phyloP scores from a whole-genome alignment of 306 rosid species.

The Prunus mira region DNA sequence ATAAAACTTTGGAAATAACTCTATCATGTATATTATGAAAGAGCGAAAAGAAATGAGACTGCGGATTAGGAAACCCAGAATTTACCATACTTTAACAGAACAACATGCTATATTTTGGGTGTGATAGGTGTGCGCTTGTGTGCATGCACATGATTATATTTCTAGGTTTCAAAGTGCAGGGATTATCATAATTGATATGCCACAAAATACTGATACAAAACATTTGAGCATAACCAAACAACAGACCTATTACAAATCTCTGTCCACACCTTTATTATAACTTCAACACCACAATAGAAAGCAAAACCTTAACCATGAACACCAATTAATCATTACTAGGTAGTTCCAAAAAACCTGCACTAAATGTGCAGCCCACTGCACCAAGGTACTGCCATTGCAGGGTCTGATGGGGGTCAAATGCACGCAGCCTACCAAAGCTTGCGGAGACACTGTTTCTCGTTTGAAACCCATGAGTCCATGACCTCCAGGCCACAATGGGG shows the following conservation, averaged over 20 bases:
- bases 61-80: neutral
- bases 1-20: constrained; percentile 28
- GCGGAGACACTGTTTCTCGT: neutral
- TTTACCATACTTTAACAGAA: neutral
- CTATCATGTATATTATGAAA: neutral
- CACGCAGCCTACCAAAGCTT: neutral
- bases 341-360: neutral
- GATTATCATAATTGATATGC: neutral
- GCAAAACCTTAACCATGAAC: neutral
- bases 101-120: neutral
- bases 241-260: neutral
- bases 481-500: neutral
- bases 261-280: neutral
- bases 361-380: neutral
- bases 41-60: neutral
- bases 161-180: neutral
- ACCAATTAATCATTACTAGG: neutral
- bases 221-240: neutral
- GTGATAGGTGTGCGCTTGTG: neutral
- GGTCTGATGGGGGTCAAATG: neutral
- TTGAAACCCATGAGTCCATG: neutral
- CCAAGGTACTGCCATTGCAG: neutral
- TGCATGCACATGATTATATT: neutral
- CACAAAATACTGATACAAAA: neutral
- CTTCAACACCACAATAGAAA: neutral